These are phyloP conservation scores for Spergularia bocconei DNA, from an alignment of 148 eudicot species.

Conservation along the genomic window DNA sequence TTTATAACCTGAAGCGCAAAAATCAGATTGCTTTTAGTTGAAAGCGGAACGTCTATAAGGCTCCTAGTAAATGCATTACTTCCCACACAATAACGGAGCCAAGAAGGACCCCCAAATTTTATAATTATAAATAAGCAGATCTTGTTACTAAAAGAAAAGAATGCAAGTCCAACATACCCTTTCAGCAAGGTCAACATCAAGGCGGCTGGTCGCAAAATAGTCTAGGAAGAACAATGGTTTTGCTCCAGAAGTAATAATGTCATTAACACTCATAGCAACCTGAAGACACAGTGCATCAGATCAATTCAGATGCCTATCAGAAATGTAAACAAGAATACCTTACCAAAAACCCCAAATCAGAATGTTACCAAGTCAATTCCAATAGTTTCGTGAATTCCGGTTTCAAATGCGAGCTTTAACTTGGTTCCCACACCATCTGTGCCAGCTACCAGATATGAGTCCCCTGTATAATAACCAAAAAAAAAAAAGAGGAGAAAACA, in stretches of 20 bases:
- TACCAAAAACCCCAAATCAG: neutral
- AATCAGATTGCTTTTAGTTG: neutral
- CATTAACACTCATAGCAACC: constrained; percentile 99
- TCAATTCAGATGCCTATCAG: neutral
- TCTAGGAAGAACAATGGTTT: constrained; percentile 91
- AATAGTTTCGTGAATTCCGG: constrained; percentile 89
- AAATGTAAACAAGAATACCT: neutral
- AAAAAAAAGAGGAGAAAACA: neutral
- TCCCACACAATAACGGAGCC: neutral
- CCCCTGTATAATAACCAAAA: constrained; percentile 44
- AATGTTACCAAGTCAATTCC: constrained; percentile 87
- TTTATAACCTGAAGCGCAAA: constrained; percentile 60
- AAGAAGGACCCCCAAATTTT: neutral
- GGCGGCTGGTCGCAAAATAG: constrained; percentile 91
- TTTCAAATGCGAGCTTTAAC: constrained; percentile 89
- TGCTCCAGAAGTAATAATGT: constrained; percentile 94
- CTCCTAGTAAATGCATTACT: neutral
- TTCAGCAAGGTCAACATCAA: constrained; percentile 95
- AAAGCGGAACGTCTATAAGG: neutral
- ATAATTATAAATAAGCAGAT: neutral
- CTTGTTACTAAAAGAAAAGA: neutral
- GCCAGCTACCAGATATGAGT: constrained; percentile 92
- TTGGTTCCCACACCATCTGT: constrained; percentile 99
- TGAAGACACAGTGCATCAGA: constrained; percentile 24
- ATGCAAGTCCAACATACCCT: constrained; percentile 38